These are phyloP conservation scores for Panellus pusillus DNA, from an alignment of 768 basidiomycete species.

Conservation along the genomic window DNA sequence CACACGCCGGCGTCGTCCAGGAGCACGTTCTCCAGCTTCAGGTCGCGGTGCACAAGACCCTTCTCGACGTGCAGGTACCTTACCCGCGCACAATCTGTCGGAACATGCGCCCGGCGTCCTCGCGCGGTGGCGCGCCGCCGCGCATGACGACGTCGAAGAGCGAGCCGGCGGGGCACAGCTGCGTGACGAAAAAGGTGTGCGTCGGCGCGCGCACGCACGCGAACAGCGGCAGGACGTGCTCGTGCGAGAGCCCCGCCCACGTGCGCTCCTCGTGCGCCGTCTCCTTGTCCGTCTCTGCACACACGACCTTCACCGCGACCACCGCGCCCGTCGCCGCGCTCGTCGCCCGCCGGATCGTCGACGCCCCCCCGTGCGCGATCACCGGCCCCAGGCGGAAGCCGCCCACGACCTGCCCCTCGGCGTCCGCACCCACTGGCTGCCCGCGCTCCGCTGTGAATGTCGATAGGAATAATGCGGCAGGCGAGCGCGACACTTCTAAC, in stretches of 20 bases:
- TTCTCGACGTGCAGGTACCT: slow-evolving; percentile 81
- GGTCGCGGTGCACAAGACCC: slow-evolving; percentile 83
- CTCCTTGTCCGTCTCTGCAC: no score
- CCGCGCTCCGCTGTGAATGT: slow-evolving; percentile 50
- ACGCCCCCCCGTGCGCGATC: slow-evolving; percentile 81
- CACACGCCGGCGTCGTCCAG: slow-evolving; percentile 88
- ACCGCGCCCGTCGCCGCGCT: slow-evolving; percentile 57
- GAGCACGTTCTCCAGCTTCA: slow-evolving; percentile 97
- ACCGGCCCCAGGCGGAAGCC: slow-evolving; percentile 76
- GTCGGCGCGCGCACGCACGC: slow-evolving; percentile 54
- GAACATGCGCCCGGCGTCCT: slow-evolving; percentile 84
- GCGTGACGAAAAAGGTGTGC: slow-evolving; percentile 80
- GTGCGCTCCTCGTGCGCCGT: slow-evolving; percentile 70
- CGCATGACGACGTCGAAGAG: slow-evolving; percentile 75
- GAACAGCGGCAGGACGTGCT: slow-evolving; percentile 86
- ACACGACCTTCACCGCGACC: slow-evolving; percentile 85
- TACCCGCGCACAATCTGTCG: slow-evolving; percentile 82
- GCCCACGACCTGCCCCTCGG: slow-evolving; percentile 64
- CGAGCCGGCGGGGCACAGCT: slow-evolving; percentile 82
- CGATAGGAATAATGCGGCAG: slow-evolving; percentile 74
- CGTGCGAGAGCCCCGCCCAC: slow-evolving; percentile 79
- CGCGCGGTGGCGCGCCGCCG: slow-evolving; percentile 67
- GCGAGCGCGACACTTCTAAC: slow-evolving; percentile 61
- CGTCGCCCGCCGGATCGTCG: slow-evolving; percentile 71
- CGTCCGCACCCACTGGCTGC: slow-evolving; percentile 49